Evolutionary conservation across 2,329 filamentous ascomycete genomes (phyloP), one percentile per base, ranked within the genome.

Genomic region (Akanthomyces uredinophilus): DNA sequence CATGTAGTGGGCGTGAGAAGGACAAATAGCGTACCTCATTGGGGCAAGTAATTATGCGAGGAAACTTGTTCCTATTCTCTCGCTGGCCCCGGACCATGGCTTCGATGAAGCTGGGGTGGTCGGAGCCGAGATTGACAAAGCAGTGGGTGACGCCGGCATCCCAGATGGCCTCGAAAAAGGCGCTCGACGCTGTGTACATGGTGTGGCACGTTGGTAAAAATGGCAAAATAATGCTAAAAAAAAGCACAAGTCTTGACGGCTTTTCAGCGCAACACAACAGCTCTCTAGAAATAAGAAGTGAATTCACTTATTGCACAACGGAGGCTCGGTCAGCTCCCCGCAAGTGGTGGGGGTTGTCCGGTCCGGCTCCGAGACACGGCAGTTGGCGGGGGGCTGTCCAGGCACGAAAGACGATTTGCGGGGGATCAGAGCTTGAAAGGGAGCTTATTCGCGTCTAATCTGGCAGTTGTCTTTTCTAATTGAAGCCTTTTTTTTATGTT

Each of bases 81-180:
- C 84, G 84, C 69, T 90, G 86, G 22, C 88, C 89, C 70, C 90
- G 90, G 65, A 91, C 87, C 74, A 93, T 91, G 13, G 90, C 90
- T 74, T 93, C 90, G 41, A 93, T 86, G 70, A 93, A 90, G 50
- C 86, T 87, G 2, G 90, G 90, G 70, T 93, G 87, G 67, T 89
- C 87, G 29, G 83, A 87, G n/a, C 87, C 87, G 35, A 89, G 77
- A 69, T 89, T 89, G 63, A 88, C 86, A 60, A 81, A 81, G 74
- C 82, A 82, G 70, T 87, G 81, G 41, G 81, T 81, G 47, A 87
- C 78, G 20, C 84, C 84, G 47, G 83, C 83, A 72, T 91, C 88
- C 87, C 87, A 91, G 54, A 93, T 77, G 37, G 89, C 88, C 78
- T 94, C 90, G 66, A 94, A 92, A 74, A 94, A 92, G 72, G 90